These are phyloP conservation scores for Zelopaecilomyces penicillatus DNA, from an alignment of 2,329 filamentous ascomycete genomes.

Conservation along the genomic window DNA sequence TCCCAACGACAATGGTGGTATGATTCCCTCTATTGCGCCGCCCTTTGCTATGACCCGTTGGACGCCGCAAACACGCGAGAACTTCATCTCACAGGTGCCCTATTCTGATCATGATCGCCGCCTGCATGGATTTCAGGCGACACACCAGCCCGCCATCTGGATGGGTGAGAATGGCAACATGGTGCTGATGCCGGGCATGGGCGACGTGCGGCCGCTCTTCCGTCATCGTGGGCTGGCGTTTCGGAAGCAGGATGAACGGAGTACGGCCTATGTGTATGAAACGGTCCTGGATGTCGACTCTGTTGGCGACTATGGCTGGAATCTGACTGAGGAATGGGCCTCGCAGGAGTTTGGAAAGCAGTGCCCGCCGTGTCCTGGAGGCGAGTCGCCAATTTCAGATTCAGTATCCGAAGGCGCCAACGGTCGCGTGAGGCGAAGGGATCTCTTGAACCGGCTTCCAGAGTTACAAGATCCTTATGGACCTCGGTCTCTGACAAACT, in stretches of 20 bases:
- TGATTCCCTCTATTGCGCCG: conserved; percentile 28
- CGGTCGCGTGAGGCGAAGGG: conserved; percentile 22
- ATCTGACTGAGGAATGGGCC: conserved; percentile 24
- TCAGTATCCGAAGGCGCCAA: conserved; percentile 28
- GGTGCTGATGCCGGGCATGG: conserved; percentile 31
- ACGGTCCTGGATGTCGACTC: conserved; percentile 31
- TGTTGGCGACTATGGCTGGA: conserved; percentile 22
- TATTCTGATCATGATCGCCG: conserved; percentile 34
- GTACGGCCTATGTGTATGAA: conserved; percentile 39
- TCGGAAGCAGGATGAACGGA: conserved; percentile 32
- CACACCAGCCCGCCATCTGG: conserved; percentile 44
- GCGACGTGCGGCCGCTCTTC: conserved; percentile 25
- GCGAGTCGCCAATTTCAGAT: conserved; percentile 4
- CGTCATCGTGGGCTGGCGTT: conserved; percentile 33
- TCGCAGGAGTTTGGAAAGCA: conserved; percentile 29
- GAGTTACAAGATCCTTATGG: conserved; percentile 15
- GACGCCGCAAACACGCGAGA: conserved; percentile 39
- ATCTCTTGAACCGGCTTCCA: neutral
- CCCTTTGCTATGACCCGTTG: conserved; percentile 44
- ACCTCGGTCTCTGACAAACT: neutral
- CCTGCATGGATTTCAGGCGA: conserved; percentile 41
- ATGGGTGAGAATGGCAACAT: conserved; percentile 42
- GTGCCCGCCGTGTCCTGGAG: conserved; percentile 28
- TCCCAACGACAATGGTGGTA: conserved; percentile 26
- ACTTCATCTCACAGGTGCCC: conserved; percentile 40